Base-by-base conservation (phyloP, 495 filamentous ascomycete species). In the Barbatosphaeria neglecta region DNA sequence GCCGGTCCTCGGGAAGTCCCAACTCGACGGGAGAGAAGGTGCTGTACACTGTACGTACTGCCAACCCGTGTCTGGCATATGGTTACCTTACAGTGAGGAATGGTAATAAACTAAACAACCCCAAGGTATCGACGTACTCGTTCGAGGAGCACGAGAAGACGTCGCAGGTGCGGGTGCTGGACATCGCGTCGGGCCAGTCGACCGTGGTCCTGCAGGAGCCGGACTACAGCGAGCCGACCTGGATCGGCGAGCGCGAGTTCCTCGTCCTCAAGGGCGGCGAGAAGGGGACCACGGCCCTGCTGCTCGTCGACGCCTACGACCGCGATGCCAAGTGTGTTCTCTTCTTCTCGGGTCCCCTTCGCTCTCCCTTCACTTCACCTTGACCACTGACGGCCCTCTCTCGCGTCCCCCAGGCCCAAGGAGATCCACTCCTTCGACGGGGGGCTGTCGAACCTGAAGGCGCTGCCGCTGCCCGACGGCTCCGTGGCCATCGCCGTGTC, bases 81-180 rank as follows among this genome's bases (percentile, higher is more conserved):
- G 33, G 15, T 6, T 4, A 37, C 6, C 15, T 27, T 20, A 22
- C n/a, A 22, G 3, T 39, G n/a, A 41, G 20, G 0, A 25, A n/a
- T n/a, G 19, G 9, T 11, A 31, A 3, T 31, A 4, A 31, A 31
- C 3, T n/a, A n/a, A n/a, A 35, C 31, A 11, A n/a, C 13, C 31
- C 1, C 9, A 23, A 62, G 58, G 56, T 65, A 8, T 85, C 84
- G 0, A 80, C 81, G 7, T 97, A 95, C 58, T 89, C 81, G 18
- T 96, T 97, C 64, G 73, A 85, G 40, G 69, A 77, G 0, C 90
- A 95, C 61, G 74, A 75, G 40, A 87, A 84, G 64, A 82, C 69
- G 11, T 73, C 73, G 27, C 83, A 90, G 55, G 84, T 94, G 52
- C 78, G 81, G 20, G 64, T 92, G 1, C 64, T 97, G 2, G 81